Conservation (phyloP, 805 yeast species). For the Starmerella floricola region DNA sequence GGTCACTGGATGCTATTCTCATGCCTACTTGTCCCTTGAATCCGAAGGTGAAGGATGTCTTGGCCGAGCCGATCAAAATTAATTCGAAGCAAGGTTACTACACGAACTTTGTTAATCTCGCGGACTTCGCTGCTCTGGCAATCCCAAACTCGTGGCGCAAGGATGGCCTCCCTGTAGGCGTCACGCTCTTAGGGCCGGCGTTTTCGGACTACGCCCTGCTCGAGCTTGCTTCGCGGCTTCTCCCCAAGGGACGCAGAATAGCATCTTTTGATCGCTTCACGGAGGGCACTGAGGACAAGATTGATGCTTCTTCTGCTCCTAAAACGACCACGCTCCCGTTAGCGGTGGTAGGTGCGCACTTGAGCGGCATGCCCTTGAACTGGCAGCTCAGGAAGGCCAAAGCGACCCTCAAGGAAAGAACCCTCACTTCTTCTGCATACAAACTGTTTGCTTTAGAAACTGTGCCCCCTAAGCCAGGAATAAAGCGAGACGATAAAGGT, state of each 20-base stretch:
- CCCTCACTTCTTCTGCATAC: constrained; percentile 62
- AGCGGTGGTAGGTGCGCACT: constrained; percentile 96
- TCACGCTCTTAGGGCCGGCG: constrained; percentile 68
- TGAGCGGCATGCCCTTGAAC: constrained; percentile 75
- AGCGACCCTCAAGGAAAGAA: constrained; percentile 54
- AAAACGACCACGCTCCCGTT: constrained; percentile 42
- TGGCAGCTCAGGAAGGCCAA: constrained; percentile 85
- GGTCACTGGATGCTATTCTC: constrained; percentile 57
- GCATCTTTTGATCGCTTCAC: constrained; percentile 38
- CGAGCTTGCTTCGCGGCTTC: constrained; percentile 64
- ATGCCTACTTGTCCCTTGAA: constrained; percentile 93
- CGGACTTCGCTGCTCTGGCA: constrained; percentile 84
- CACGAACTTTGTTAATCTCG: constrained; percentile 91
- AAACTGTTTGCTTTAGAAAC: constrained; percentile 62
- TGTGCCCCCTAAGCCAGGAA: constrained; percentile 84
- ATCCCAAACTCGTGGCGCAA: constrained; percentile 79
- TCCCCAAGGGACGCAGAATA: constrained; percentile 41
- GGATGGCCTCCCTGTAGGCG: constrained; percentile 85
- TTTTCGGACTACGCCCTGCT: constrained; percentile 83
- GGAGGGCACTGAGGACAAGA: constrained; percentile 32
- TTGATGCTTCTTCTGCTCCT: constrained; percentile 1
- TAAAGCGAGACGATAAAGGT: constrained; percentile 49
- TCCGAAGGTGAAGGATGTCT: constrained; percentile 66
- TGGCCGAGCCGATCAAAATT: constrained; percentile 62
- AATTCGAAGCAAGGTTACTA: constrained; percentile 96